A percentile compares a stretch with the other conserved stretches of the same genome.
phyloP scores from a whole-genome alignment of 176 grass and related monocot genomes.

The Musa troglodytarum region DNA sequence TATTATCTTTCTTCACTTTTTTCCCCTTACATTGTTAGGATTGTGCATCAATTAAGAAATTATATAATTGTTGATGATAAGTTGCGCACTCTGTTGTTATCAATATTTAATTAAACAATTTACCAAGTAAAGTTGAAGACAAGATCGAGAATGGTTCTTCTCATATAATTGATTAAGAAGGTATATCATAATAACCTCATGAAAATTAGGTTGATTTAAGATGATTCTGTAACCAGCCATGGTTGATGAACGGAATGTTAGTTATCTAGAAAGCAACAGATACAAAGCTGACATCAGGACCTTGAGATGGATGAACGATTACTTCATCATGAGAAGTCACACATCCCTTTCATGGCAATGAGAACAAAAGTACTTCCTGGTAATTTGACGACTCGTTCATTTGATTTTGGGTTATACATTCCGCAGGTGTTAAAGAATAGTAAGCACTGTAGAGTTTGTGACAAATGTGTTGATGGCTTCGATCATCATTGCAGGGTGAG shows the following conservation, averaged over 20 bases:
- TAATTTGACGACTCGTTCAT: background rate
- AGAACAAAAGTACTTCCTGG: background rate
- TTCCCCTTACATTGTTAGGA: too few relatives aligned
- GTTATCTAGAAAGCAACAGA: background rate
- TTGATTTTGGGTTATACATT: background rate
- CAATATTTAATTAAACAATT: too few relatives aligned
- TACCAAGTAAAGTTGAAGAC: too few relatives aligned
- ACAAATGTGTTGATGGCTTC: constrained; percentile 96
- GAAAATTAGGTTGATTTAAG: too few relatives aligned
- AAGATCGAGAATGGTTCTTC: too few relatives aligned
- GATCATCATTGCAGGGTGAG: constrained; percentile 98
- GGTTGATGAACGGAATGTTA: background rate
- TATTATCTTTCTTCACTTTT: too few relatives aligned
- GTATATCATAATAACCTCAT: too few relatives aligned
- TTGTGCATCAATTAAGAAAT: too few relatives aligned
- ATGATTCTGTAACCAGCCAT: too few relatives aligned
- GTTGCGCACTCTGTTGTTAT: too few relatives aligned
- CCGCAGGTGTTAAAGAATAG: constrained; percentile 83
- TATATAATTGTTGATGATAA: too few relatives aligned
- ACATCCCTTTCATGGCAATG: background rate
- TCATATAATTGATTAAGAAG: too few relatives aligned
- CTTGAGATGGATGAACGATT: background rate
- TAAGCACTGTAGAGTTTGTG: constrained; percentile 96
- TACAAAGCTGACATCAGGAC: background rate
- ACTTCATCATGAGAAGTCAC: background rate